Percentiles rank a stretch among this genome's conserved stretches.
phyloP scores from a whole-genome alignment of 2,329 filamentous ascomycete species.

The Leptoxyphium fumago region DNA sequence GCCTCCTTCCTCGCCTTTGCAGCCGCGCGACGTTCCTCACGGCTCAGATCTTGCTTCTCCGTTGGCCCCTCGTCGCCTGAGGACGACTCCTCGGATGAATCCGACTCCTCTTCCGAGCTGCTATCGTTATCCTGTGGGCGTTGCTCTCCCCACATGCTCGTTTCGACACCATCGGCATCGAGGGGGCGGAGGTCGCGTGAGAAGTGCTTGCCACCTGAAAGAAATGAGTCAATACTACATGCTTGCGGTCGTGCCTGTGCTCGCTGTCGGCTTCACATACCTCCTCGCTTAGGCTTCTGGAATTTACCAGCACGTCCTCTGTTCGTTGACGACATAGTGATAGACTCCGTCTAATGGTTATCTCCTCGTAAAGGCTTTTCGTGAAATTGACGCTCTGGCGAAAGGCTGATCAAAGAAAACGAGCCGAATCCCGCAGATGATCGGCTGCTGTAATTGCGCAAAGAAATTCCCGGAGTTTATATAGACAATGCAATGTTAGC shows the following conservation, averaged over 20 bases:
- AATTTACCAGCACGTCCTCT: constrained; percentile 85
- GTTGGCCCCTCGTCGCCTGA: constrained; percentile 26
- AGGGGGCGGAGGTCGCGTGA: constrained; percentile 79
- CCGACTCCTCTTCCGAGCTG: constrained; percentile 32
- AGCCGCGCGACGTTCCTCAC: constrained; percentile 74
- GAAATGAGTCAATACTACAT: constrained; percentile 7
- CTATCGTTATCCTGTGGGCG: constrained; percentile 36
- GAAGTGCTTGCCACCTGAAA: constrained; percentile 80
- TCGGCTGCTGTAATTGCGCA: too few species aligned
- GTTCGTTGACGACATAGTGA: constrained; percentile 33
- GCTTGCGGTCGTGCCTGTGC: background rate
- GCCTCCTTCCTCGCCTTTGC: constrained; percentile 87
- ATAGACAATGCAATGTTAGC: too few species aligned
- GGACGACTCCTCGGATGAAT: constrained; percentile 30
- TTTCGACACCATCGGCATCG: constrained; percentile 75
- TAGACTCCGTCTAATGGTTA: background rate
- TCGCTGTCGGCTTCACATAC: constrained; percentile 36
- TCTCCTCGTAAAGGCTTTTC: too few species aligned
- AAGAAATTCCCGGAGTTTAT: too few species aligned
- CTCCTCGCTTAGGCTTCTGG: constrained; percentile 82
- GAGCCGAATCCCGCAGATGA: too few species aligned
- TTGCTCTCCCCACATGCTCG: constrained; percentile 72
- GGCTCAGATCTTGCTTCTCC: constrained; percentile 46
- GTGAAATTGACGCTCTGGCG: too few species aligned
- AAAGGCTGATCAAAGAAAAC: too few species aligned